A percentile compares a stretch with the other conserved stretches of the same genome.
Conservation (phyloP, 164 flowering plant species). For the Houttuynia cordata region DNA sequence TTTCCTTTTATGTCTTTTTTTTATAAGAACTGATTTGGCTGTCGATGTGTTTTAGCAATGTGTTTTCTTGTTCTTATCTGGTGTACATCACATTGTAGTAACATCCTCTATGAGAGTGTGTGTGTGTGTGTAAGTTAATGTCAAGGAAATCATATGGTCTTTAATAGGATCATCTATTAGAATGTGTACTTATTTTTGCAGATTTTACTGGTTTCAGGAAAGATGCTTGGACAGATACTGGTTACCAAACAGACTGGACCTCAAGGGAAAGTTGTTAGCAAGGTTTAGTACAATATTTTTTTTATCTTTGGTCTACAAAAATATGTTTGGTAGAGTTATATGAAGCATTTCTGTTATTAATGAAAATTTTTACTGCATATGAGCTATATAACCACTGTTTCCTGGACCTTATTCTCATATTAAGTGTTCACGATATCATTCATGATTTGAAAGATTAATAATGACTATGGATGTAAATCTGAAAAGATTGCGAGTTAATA, state of each 20-base stretch:
- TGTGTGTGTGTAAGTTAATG: no score
- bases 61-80: no score
- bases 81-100: no score
- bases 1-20: neutral
- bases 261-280: conserved; percentile 91
- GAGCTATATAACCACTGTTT: neutral
- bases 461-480: no score
- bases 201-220: conserved; percentile 38
- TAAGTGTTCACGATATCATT: no score
- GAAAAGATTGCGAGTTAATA: no score
- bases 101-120: no score
- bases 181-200: neutral
- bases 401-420: no score
- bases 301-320: neutral
- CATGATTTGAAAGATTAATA: no score
- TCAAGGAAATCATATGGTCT: neutral
- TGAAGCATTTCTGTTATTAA: neutral
- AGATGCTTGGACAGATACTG: conserved; percentile 98
- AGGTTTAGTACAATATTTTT: conserved; percentile 44
- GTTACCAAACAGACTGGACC: conserved; percentile 98
- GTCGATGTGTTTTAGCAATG: no score
- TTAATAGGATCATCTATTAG: neutral
- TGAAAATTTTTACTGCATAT: no score
- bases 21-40: no score
- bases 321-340: neutral